Conservation (phyloP, 2,329 filamentous ascomycete species). For the Fusarium sp. region DNA sequence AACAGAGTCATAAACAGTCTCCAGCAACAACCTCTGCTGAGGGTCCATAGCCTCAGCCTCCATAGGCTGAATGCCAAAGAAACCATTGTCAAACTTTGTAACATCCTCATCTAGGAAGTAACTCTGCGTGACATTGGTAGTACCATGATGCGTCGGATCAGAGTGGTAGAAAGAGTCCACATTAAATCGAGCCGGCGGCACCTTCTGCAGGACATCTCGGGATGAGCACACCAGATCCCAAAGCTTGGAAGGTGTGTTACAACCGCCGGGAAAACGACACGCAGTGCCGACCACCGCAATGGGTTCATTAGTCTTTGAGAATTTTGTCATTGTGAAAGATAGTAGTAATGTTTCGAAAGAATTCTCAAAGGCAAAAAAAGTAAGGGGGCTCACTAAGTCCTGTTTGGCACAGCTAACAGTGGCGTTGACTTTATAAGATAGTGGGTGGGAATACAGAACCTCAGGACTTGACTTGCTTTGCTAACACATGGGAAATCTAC, state of each 20-base stretch:
- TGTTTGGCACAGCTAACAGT: not conserved
- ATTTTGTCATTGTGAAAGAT: not conserved
- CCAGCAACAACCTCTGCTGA: slow-evolving; percentile 7
- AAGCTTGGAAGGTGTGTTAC: slow-evolving; percentile 6
- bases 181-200: slow-evolving; percentile 3
- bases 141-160: not conserved
- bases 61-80: slow-evolving; percentile 8
- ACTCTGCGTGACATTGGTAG: slow-evolving; percentile 4
- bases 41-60: slow-evolving; percentile 24
- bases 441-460: not conserved
- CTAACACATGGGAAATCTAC: not conserved
- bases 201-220: not conserved
- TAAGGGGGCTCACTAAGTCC: not conserved
- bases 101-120: slow-evolving; percentile 2
- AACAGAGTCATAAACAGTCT: slow-evolving; percentile 19
- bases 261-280: not conserved
- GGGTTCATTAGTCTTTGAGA: not conserved
- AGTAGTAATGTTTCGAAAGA: not conserved
- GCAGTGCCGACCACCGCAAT: slow-evolving; percentile 7
- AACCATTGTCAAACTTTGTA: slow-evolving; percentile 9
- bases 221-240: slow-evolving; percentile 8
- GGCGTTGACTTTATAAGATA: not conserved
- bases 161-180: slow-evolving; percentile 2
- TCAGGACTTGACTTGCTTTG: not conserved
- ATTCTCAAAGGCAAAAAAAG: not conserved